Evolutionary conservation across 2,329 filamentous ascomycete species (phyloP), one percentile per base, ranked within the genome.

Genomic region (Colletotrichum gigasporum): DNA sequence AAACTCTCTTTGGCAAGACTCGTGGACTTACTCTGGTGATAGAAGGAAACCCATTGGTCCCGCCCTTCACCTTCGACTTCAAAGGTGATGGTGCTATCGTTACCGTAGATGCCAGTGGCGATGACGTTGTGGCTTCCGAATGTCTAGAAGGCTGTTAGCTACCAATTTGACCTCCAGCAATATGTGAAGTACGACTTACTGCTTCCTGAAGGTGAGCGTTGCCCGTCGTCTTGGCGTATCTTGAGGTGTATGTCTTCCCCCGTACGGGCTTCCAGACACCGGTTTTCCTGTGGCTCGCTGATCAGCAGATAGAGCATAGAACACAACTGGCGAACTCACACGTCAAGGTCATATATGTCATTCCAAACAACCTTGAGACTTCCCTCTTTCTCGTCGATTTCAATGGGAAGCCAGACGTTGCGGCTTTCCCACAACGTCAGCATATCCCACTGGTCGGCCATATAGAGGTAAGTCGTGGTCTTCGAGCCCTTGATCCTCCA

Each of bases 21-120:
- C n/a, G n/a, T n/a, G n/a, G n/a, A n/a, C n/a, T n/a, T 87, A 71
- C 87, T 85, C 67, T 86, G 83, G 68, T 86, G 84, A 71, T 85
- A 85, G 71, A 86, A 85, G 0, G 83, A 84, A 0, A 86, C 78
- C 83, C 83, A 86, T 69, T 86, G 84, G 1, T 81, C 77, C 41
- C 79, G 76, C 4, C 83, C 83, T n/a, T 75, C 71, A 14, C 85
- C 76, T 24, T 78, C 75, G 69, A 87, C 58, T 10, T 48, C 52
- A 66, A 86, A 85, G 0, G 79, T 83, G 5, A 82, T 76, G 0
- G 80, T 86, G 71, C 82, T 85, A 44, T 82, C 80, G 63, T 85
- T 86, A 3, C 82, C 83, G 47, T 80, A 79, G 51, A 86, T 85
- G 4, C 81, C 82, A 0, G 84, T 85, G 2, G 80, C 73, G 51